A percentile compares a stretch with the other conserved stretches of the same genome.
Evolutionary conservation across 2,329 filamentous ascomycete genomes (phyloP).

Genomic region (Fusarium coffeatum): DNA sequence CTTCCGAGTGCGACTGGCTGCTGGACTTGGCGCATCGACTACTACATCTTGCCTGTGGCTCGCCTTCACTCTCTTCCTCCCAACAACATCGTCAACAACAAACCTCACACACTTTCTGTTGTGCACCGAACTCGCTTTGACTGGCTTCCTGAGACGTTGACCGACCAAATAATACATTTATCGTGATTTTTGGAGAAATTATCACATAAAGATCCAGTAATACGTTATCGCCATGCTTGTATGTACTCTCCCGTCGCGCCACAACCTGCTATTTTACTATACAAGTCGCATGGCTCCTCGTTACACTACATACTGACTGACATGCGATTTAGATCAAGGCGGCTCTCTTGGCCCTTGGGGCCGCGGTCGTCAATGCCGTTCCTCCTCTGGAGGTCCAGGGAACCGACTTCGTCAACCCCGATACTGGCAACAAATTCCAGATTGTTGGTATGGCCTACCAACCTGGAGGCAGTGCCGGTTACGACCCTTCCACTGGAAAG

Average conservation of each 20-base stretch:
- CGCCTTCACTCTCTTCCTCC: not conserved
- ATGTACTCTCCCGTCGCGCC: conserved; percentile 24
- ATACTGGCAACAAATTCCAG: conserved; percentile 70
- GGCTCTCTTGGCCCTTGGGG: conserved; percentile 64
- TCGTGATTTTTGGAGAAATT: conserved; percentile 20
- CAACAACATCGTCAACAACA: conserved; percentile 8
- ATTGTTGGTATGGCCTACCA: conserved; percentile 77
- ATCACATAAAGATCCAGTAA: conserved; percentile 10
- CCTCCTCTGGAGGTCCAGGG: conserved; percentile 67
- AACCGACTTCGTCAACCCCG: conserved; percentile 69
- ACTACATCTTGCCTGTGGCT: conserved; percentile 18
- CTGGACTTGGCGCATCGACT: conserved; percentile 5
- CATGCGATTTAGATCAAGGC: conserved; percentile 51
- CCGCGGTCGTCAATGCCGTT: conserved; percentile 66
- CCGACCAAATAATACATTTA: conserved; percentile 8
- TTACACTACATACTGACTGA: conserved; percentile 31
- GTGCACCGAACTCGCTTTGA: conserved; percentile 7
- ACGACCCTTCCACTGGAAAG: conserved; percentile 63
- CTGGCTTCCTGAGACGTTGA: conserved; percentile 8
- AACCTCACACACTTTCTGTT: conserved; percentile 9
- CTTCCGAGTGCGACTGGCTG: conserved; percentile 26
- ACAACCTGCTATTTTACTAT: not conserved
- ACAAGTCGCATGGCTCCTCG: not conserved
- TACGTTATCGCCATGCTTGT: conserved; percentile 43
- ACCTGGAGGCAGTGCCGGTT: conserved; percentile 72